These are phyloP conservation scores for Ophryocystis elektroscirrha DNA, from an alignment of 169 alveolate species.

Conservation along the genomic window DNA sequence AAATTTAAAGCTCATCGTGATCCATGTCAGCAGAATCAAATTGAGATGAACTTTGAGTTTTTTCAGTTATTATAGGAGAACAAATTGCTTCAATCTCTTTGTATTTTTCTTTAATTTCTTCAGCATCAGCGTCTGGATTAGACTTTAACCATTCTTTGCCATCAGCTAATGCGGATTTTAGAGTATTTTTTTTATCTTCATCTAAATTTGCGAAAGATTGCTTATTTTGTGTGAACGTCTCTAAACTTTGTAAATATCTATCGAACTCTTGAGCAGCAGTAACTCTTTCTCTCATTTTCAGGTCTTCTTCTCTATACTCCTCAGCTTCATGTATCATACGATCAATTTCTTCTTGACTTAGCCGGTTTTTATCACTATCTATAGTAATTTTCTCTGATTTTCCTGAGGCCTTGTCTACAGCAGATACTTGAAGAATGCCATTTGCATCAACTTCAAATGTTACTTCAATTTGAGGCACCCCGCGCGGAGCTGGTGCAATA, in stretches of 20 bases:
- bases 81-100: constrained; percentile 69
- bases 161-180: constrained; percentile 45
- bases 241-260: constrained; percentile 63
- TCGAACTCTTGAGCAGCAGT: constrained; percentile 74
- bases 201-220: constrained; percentile 48
- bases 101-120: constrained; percentile 63
- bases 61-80: constrained; percentile 82
- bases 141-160: constrained; percentile 67
- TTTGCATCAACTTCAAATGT: constrained; percentile 79
- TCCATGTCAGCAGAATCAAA: too few relatives aligned
- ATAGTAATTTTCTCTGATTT: constrained; percentile 68
- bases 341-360: constrained; percentile 72
- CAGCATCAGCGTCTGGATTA: constrained; percentile 70
- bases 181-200: constrained; percentile 61
- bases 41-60: too few relatives aligned
- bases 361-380: constrained; percentile 76
- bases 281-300: constrained; percentile 53
- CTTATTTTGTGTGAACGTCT: constrained; percentile 62
- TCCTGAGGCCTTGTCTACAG: constrained; percentile 80
- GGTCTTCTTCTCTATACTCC: constrained; percentile 73
- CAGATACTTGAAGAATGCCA: constrained; percentile 73
- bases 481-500: constrained; percentile 81
- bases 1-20: too few relatives aligned
- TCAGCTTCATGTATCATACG: constrained; percentile 78
- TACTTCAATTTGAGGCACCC: constrained; percentile 72